A percentile compares a stretch with the other conserved stretches of the same genome.
These are phyloP conservation scores for Acacia concinna DNA, from an alignment of 331 rosid genomes.

Conservation along the genomic window DNA sequence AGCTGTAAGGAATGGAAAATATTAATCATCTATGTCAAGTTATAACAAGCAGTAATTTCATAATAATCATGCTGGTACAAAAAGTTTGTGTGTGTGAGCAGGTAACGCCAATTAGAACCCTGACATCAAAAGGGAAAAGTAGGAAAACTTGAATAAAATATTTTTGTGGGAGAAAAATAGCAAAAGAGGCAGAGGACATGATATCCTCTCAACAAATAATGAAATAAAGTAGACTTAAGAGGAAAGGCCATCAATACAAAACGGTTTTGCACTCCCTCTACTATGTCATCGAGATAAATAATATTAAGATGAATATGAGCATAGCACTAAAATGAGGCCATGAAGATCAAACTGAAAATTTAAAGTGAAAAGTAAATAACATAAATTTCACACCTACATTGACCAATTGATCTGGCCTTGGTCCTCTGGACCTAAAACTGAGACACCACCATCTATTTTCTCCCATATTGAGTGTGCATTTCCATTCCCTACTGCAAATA, in stretches of 20 bases:
- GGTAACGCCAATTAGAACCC: conserved; percentile 13
- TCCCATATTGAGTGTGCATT: conserved; percentile 72
- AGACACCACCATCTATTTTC: conserved; percentile 58
- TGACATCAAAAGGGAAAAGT: conserved; percentile 15
- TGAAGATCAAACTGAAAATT: background rate
- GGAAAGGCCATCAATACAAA: background rate
- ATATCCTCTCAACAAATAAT: background rate
- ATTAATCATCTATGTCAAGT: conserved; percentile 27
- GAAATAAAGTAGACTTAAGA: background rate
- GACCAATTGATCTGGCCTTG: conserved; percentile 78
- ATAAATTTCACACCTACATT: conserved; percentile 55
- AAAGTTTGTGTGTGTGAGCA: background rate
- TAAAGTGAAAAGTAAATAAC: conserved; percentile 6
- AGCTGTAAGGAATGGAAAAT: conserved; percentile 49
- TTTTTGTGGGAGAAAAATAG: background rate
- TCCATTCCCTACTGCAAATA: conserved; percentile 72
- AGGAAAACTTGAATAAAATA: background rate
- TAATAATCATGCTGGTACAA: background rate
- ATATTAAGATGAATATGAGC: background rate
- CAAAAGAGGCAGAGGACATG: background rate
- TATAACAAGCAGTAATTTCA: conserved; percentile 21
- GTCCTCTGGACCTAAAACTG: conserved; percentile 50
- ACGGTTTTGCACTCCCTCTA: background rate
- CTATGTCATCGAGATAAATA: background rate
- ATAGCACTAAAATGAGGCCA: background rate